Evolutionary conservation across 805 yeast genomes (phyloP).

Genomic region (Wickerhamiella siamensis): DNA sequence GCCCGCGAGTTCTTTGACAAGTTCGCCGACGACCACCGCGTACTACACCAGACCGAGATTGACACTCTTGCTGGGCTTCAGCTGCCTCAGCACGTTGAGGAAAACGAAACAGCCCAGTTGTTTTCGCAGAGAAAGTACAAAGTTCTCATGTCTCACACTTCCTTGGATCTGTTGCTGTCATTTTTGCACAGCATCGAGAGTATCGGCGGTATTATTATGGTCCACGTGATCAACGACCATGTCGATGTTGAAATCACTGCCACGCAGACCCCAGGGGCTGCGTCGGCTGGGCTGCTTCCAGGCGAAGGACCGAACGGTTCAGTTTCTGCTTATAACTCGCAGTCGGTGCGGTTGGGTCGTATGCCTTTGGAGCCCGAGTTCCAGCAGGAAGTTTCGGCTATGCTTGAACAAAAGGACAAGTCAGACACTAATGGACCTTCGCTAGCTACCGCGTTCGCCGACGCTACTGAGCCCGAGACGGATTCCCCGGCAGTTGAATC

Average conservation of each 20-base stretch:
- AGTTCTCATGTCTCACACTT: conserved; percentile 64
- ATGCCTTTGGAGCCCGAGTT: conserved; percentile 80
- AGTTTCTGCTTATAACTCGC: conserved; percentile 41
- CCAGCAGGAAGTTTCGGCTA: conserved; percentile 69
- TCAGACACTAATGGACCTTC: conserved; percentile 25
- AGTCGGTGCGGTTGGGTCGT: conserved; percentile 66
- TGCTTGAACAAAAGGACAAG: conserved; percentile 63
- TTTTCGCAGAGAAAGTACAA: conserved; percentile 62
- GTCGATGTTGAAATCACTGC: conserved; percentile 32
- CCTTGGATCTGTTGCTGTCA: conserved; percentile 68
- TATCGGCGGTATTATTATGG: conserved; percentile 77
- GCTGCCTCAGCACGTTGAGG: conserved; percentile 65
- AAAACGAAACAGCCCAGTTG: conserved; percentile 66
- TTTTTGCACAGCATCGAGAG: conserved; percentile 86
- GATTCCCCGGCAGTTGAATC: conserved; percentile 56
- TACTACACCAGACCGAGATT: conserved; percentile 68
- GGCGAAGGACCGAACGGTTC: conserved; percentile 11
- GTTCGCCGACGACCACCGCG: conserved; percentile 55
- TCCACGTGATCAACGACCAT: conserved; percentile 74
- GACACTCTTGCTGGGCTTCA: conserved; percentile 58
- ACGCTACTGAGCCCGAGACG: conserved; percentile 34
- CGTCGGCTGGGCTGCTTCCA: conserved; percentile 4
- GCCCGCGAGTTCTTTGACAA: conserved; percentile 67
- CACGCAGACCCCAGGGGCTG: conserved; percentile 21
- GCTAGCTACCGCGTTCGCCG: conserved; percentile 52